These are phyloP conservation scores for Saturnispora kantuleensis DNA, from an alignment of 805 yeast genomes.

Conservation along the genomic window DNA sequence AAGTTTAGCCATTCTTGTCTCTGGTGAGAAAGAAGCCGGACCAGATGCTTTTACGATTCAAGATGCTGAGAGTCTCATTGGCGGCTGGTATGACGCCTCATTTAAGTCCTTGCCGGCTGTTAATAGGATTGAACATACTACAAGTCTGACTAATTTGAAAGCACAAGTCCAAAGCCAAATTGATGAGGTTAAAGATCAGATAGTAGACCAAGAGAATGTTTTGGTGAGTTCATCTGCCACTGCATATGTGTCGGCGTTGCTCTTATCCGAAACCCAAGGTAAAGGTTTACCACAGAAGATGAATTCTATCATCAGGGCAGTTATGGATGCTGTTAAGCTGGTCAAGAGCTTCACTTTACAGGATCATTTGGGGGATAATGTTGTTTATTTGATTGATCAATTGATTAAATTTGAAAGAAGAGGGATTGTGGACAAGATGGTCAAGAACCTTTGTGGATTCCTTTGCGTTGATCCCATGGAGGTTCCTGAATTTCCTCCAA, in stretches of 20 bases:
- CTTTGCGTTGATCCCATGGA: slow-evolving; percentile 92
- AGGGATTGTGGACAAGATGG: slow-evolving; percentile 80
- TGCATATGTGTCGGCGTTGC: slow-evolving; percentile 29
- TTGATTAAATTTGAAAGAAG: slow-evolving; percentile 47
- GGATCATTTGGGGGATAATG: slow-evolving; percentile 55
- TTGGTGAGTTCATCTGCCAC: slow-evolving; percentile 72
- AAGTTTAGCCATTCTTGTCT: slow-evolving; percentile 77
- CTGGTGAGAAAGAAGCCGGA: slow-evolving; percentile 91
- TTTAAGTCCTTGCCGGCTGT: slow-evolving; percentile 55
- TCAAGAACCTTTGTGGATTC: slow-evolving; percentile 85
- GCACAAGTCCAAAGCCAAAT: slow-evolving; percentile 57
- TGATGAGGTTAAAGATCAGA: slow-evolving; percentile 51
- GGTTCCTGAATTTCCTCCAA: slow-evolving; percentile 82
- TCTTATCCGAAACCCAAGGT: slow-evolving; percentile 34
- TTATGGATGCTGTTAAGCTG: slow-evolving; percentile 85
- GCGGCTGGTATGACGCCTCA: slow-evolving; percentile 57
- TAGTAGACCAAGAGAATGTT: slow-evolving; percentile 41
- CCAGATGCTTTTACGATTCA: slow-evolving; percentile 82
- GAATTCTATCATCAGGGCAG: slow-evolving; percentile 76
- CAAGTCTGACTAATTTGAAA: slow-evolving; percentile 70
- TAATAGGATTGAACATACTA: slow-evolving; percentile 58
- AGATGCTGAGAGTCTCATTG: slow-evolving; percentile 60
- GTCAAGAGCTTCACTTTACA: slow-evolving; percentile 66
- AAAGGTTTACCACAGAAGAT: slow-evolving; percentile 74
- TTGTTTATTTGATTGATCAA: slow-evolving; percentile 52